These are phyloP conservation scores for Lizonia empirigonia DNA, from an alignment of 2,329 filamentous ascomycete genomes.

Conservation along the genomic window DNA sequence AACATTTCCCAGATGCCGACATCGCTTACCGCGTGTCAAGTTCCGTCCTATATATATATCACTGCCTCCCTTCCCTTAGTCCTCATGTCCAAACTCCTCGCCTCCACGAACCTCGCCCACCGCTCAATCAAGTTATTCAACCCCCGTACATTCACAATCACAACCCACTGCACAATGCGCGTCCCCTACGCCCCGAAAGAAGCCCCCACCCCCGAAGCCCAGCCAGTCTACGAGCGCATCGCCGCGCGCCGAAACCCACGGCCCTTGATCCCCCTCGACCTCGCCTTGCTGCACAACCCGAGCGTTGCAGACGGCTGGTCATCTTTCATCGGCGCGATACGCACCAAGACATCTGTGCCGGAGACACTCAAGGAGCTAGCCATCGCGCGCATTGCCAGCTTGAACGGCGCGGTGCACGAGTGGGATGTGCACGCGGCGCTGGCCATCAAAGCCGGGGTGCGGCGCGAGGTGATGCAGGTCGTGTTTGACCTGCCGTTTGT, in stretches of 20 bases:
- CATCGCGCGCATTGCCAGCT: constrained; percentile 80
- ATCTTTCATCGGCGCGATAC: constrained; percentile 63
- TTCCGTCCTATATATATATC: constrained; percentile 3
- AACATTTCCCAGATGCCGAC: constrained; percentile 11
- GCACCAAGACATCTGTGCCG: constrained; percentile 58
- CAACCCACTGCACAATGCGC: constrained; percentile 54
- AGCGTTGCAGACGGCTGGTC: constrained; percentile 65
- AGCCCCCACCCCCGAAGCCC: constrained; percentile 54
- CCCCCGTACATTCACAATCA: constrained; percentile 4
- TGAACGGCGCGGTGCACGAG: constrained; percentile 85
- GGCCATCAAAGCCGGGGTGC: constrained; percentile 64
- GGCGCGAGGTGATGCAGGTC: constrained; percentile 62
- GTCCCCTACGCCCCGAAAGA: constrained; percentile 60
- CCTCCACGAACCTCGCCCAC: not conserved
- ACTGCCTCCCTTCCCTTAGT: not conserved
- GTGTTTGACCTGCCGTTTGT: constrained; percentile 38
- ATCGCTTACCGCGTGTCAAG: not conserved
- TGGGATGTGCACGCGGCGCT: constrained; percentile 78
- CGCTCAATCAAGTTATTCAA: not conserved
- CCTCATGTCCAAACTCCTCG: not conserved
- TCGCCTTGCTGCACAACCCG: constrained; percentile 61
- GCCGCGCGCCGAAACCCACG: constrained; percentile 59
- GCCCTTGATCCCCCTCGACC: constrained; percentile 61
- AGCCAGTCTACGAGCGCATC: constrained; percentile 57
- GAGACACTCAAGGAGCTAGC: constrained; percentile 71